Base-by-base conservation (phyloP, 352 stramenopile genomes). In the Phytopythium mirpurense region DNA sequence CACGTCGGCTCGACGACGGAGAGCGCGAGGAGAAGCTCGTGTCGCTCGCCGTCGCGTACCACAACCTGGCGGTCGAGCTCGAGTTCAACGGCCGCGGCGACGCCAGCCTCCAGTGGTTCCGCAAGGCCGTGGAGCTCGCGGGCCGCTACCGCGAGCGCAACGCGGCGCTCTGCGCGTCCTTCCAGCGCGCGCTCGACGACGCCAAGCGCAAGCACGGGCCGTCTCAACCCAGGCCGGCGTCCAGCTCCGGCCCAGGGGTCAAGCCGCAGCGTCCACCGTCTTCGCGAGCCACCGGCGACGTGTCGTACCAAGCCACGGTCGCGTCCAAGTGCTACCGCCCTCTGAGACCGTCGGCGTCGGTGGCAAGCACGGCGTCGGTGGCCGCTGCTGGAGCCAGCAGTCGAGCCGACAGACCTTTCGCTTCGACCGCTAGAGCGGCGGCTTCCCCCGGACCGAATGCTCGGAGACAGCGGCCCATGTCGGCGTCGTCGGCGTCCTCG, bases 81-180 rank as follows among this genome's bases (percentile, higher is more conserved):
- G 82, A 92, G 54, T 89, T 90, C 53, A 92, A 88, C 41, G 63
- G 62, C 4, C 68, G 77, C 5, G 72, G 77, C 0, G 78, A 90
- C 27, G 77, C 78, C 11, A 89, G 82, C 53, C 63, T 92, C 12
- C 82, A 92, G 54, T 92, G 82, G 82, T 92, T 90, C 52, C 89
- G 89, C 60, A 90, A 92, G 51, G 78, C 82, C 1, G 57, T 90
- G 11, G 76, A 92, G 44, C 63, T 92, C 5, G 74, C 84, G 23
- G 73, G 59, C 54, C 80, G 74, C 44, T 88, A 85, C 56, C 65
- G 68, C 18, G 74, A 82, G 8, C 73, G 63, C n/a, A 90, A 92
- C 24, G 56, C 63, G 16, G 67, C 72, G 5, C 57, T 92, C 2
- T 88, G 67, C 49, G 65, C 73, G 7, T 90, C 82, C 14, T 92